A percentile compares a stretch with the other conserved stretches of the same genome.
Evolutionary conservation across 1,139 yeast genomes (phyloP).

Genomic region (Debaryomyces nepalensis): DNA sequence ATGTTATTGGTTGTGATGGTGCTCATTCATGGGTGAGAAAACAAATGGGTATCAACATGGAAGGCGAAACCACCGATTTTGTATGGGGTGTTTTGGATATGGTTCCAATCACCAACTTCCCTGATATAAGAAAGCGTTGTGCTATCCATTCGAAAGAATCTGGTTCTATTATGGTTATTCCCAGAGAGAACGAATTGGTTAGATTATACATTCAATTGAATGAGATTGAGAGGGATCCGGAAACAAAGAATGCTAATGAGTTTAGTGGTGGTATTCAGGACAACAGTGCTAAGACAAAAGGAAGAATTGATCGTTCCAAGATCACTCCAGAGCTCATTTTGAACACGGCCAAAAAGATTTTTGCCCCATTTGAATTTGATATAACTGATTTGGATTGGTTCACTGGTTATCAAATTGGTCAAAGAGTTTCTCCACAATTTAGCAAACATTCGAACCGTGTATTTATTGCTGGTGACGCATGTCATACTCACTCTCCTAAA

Average conservation of each 20-base stretch:
- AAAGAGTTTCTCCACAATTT: conserved; percentile 31
- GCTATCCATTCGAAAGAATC: conserved; percentile 37
- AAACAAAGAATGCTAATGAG: conserved; percentile 12
- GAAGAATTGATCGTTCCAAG: conserved; percentile 33
- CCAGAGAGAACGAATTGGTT: conserved; percentile 38
- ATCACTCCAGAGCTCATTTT: conserved; percentile 32
- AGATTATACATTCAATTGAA: conserved; percentile 30
- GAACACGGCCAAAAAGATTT: conserved; percentile 32
- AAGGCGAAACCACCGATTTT: conserved; percentile 40
- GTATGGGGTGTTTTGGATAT: conserved; percentile 45
- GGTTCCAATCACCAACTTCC: conserved; percentile 39
- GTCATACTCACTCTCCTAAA: conserved; percentile 44
- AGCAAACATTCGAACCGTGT: conserved; percentile 28
- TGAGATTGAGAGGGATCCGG: conserved; percentile 29
- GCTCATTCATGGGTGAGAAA: conserved; percentile 43
- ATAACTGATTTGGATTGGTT: conserved; percentile 35
- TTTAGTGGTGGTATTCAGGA: conserved; percentile 15
- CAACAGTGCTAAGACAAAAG: conserved; percentile 18
- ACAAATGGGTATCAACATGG: conserved; percentile 24
- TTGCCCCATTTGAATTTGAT: conserved; percentile 34
- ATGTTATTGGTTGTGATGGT: conserved; percentile 41
- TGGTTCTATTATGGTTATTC: conserved; percentile 40
- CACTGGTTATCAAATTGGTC: conserved; percentile 43
- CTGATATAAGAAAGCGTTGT: conserved; percentile 38
- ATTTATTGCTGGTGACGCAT: conserved; percentile 44